A percentile compares a stretch with the other conserved stretches of the same genome.
Conservation (phyloP, 2,329 filamentous ascomycete species). For the Chaetoscypha palmicola region DNA sequence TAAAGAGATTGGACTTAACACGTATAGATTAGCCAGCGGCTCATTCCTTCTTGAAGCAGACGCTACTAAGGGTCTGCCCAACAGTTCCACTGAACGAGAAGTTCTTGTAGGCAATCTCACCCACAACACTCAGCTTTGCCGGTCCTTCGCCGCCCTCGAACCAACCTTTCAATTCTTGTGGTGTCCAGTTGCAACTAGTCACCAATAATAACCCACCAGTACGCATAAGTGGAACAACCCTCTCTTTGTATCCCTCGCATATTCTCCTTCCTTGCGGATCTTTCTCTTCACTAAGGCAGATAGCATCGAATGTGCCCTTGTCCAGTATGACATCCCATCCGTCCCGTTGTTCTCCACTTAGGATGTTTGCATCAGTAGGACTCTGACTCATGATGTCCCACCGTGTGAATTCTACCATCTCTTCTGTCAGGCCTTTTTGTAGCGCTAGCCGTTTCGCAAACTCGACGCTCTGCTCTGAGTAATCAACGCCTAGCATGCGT, state of each 20-base stretch:
- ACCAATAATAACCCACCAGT: slow-evolving; percentile 69
- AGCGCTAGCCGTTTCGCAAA: slow-evolving; percentile 61
- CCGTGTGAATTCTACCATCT: slow-evolving; percentile 39
- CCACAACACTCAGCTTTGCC: slow-evolving; percentile 41
- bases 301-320: slow-evolving; percentile 96
- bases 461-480: slow-evolving; percentile 66
- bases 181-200: slow-evolving; percentile 98
- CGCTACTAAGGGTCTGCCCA: slow-evolving; percentile 80
- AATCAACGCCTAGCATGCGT: slow-evolving; percentile 79
- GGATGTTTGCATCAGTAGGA: slow-evolving; percentile 24
- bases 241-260: slow-evolving; percentile 67
- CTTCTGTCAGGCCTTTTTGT: slow-evolving; percentile 28
- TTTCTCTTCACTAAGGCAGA: slow-evolving; percentile 62
- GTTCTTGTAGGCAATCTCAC: slow-evolving; percentile 71
- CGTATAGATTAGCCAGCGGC: no score
- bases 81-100: slow-evolving; percentile 87
- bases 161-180: slow-evolving; percentile 75
- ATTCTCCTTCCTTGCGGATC: slow-evolving; percentile 50
- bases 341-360: slow-evolving; percentile 11
- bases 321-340: slow-evolving; percentile 92
- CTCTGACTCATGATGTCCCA: slow-evolving; percentile 44
- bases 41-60: slow-evolving; percentile 66
- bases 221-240: slow-evolving; percentile 62
- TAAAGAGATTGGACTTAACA: no score
- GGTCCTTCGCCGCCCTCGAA: slow-evolving; percentile 46